Percentiles rank a stretch among this genome's conserved stretches.
These are phyloP conservation scores for Cucurbita argyrosperma DNA, from an alignment of 306 rosid genomes.

Conservation along the genomic window DNA sequence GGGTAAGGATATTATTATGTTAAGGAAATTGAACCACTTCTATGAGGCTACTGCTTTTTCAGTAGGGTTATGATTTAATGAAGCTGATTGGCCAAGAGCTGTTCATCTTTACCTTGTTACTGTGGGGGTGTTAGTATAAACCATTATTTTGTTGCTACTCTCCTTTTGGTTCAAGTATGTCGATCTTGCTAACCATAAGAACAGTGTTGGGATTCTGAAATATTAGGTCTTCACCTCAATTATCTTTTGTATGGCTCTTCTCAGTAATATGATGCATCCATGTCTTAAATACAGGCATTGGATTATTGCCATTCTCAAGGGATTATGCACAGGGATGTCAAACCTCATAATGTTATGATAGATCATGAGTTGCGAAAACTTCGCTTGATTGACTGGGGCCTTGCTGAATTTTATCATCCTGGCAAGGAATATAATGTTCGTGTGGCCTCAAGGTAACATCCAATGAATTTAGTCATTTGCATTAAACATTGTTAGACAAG, in stretches of 20 bases:
- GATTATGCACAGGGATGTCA: slow-evolving; percentile 39
- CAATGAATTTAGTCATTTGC: background rate
- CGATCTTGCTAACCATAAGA: background rate
- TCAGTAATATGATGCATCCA: background rate
- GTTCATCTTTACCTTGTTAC: background rate
- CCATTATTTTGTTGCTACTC: background rate
- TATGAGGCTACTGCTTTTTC: background rate
- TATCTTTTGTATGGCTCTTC: background rate
- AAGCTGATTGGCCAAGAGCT: background rate
- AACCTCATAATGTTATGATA: slow-evolving; percentile 41
- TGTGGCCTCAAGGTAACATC: slow-evolving; percentile 30
- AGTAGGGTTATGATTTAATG: background rate
- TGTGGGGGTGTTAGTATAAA: background rate
- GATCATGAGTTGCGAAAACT: slow-evolving; percentile 34
- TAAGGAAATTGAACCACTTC: background rate
- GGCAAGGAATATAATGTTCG: slow-evolving; percentile 37
- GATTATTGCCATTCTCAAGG: slow-evolving; percentile 38
- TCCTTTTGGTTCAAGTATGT: background rate
- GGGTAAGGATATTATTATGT: background rate
- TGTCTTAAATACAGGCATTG: slow-evolving; percentile 19
- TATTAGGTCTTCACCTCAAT: background rate
- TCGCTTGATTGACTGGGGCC: slow-evolving; percentile 40
- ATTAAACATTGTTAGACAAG: background rate
- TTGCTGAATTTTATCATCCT: slow-evolving; percentile 39
- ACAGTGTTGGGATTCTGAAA: background rate